A percentile compares a stretch with the other conserved stretches of the same genome.
Conservation (phyloP, 495 filamentous ascomycete genomes). For the Trichoderma orchidacearum region DNA sequence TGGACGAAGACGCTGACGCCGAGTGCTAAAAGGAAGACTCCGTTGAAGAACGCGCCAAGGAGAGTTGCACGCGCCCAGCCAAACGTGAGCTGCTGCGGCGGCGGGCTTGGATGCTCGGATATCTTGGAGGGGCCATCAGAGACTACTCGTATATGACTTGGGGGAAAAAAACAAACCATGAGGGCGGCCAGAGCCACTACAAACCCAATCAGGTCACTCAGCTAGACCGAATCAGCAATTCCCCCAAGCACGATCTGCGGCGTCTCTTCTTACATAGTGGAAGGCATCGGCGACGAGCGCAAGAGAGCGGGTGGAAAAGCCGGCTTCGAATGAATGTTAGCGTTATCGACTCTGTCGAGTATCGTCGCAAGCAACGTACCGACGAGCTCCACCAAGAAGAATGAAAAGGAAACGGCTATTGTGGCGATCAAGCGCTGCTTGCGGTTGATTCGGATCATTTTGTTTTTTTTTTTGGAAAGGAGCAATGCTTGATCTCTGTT, state of each 20-base stretch:
- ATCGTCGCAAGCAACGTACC: constrained; percentile 18
- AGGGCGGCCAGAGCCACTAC: constrained; percentile 75
- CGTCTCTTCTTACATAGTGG: constrained; percentile 57
- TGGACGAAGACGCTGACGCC: constrained; percentile 89
- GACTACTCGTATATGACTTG: background rate
- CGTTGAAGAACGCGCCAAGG: constrained; percentile 87
- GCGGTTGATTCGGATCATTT: constrained; percentile 10
- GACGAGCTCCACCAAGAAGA: constrained; percentile 75
- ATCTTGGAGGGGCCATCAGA: constrained; percentile 15
- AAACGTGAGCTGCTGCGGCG: constrained; percentile 25
- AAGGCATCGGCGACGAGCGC: constrained; percentile 90
- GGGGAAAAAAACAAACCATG: constrained; percentile 34
- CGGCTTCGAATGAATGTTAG: constrained; percentile 28
- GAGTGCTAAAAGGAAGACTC: constrained; percentile 84
- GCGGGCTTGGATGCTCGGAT: constrained; percentile 19
- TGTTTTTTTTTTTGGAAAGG: background rate
- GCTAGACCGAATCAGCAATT: constrained; percentile 24
- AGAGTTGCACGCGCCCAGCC: constrained; percentile 90
- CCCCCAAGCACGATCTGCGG: background rate
- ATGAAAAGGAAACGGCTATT: constrained; percentile 64
- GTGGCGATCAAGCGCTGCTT: constrained; percentile 58
- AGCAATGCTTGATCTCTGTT: background rate
- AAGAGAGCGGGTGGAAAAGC: constrained; percentile 75
- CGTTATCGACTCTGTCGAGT: background rate
- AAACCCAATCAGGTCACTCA: constrained; percentile 85